Conservation (phyloP, 495 filamentous ascomycete genomes). For the Articulospora tetracladia region DNA sequence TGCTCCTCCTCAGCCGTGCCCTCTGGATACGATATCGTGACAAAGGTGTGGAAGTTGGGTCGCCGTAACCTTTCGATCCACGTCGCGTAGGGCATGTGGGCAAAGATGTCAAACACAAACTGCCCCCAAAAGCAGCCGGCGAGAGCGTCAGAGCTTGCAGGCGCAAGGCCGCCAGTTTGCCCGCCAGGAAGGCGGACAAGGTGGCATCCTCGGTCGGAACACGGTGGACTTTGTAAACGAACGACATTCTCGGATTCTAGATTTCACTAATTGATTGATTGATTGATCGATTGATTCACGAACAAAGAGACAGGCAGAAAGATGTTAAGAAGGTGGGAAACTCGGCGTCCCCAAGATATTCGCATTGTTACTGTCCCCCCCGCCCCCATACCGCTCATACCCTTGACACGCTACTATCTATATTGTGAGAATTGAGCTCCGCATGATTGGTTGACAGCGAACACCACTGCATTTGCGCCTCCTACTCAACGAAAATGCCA, state of each 20-base stretch:
- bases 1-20: constrained; percentile 5
- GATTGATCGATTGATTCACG: no score
- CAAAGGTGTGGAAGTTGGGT: constrained; percentile 25
- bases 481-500: background rate
- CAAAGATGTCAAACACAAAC: constrained; percentile 28
- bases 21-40: constrained; percentile 27
- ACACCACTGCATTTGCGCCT: background rate
- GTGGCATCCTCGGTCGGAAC: constrained; percentile 10
- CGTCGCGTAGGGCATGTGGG: constrained; percentile 24
- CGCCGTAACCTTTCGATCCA: constrained; percentile 27
- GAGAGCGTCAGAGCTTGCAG: constrained; percentile 23
- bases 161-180: constrained; percentile 30
- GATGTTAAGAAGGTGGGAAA: background rate
- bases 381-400: background rate
- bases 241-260: constrained; percentile 1
- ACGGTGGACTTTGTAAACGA: constrained; percentile 13
- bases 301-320: no score
- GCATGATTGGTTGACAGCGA: background rate
- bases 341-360: background rate
- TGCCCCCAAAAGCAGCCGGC: constrained; percentile 33
- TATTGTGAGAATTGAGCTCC: background rate
- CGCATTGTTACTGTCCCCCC: background rate
- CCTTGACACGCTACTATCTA: background rate
- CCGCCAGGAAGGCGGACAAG: constrained; percentile 18
- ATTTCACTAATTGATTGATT: background rate